A percentile compares a stretch with the other conserved stretches of the same genome.
phyloP scores from a whole-genome alignment of 352 stramenopile species.

The Elongisporangium prolatum region DNA sequence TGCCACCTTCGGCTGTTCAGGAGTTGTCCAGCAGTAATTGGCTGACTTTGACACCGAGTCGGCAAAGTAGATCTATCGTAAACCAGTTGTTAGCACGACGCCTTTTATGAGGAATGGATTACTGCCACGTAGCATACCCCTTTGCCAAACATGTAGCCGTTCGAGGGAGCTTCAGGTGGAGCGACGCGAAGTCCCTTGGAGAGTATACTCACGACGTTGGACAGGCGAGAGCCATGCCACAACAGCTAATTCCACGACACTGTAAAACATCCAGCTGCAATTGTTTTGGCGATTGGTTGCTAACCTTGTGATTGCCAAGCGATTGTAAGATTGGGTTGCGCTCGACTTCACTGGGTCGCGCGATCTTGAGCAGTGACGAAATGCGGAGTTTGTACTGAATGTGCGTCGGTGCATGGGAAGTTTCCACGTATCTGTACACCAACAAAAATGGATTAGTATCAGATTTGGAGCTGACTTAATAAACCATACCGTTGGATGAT shows the following conservation, averaged over 20 bases:
- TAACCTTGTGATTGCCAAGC: slow-evolving; percentile 53
- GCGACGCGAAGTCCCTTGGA: slow-evolving; percentile 76
- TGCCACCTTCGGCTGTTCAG: slow-evolving; percentile 43
- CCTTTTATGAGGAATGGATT: not conserved
- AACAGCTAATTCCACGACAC: slow-evolving; percentile 29
- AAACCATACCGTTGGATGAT: slow-evolving; percentile 34
- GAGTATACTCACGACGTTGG: slow-evolving; percentile 80
- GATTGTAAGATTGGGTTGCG: slow-evolving; percentile 38
- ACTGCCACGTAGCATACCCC: slow-evolving; percentile 33
- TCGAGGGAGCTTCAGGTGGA: slow-evolving; percentile 67
- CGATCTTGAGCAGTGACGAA: slow-evolving; percentile 50
- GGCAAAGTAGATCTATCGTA: slow-evolving; percentile 76
- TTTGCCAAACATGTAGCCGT: slow-evolving; percentile 86
- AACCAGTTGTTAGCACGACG: slow-evolving; percentile 5
- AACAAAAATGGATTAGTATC: not conserved
- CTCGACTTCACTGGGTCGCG: slow-evolving; percentile 36
- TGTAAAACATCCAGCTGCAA: not conserved
- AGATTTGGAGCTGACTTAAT: not conserved
- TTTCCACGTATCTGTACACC: slow-evolving; percentile 46
- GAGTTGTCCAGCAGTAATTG: slow-evolving; percentile 77
- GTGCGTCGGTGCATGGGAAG: slow-evolving; percentile 56
- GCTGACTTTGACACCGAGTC: slow-evolving; percentile 78
- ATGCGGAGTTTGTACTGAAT: slow-evolving; percentile 61
- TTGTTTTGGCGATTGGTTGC: not conserved
- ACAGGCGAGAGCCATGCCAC: slow-evolving; percentile 79